A percentile compares a stretch with the other conserved stretches of the same genome.
Conservation (phyloP, 2,329 filamentous ascomycete species). For the Pseudohalonectria lignicola region DNA sequence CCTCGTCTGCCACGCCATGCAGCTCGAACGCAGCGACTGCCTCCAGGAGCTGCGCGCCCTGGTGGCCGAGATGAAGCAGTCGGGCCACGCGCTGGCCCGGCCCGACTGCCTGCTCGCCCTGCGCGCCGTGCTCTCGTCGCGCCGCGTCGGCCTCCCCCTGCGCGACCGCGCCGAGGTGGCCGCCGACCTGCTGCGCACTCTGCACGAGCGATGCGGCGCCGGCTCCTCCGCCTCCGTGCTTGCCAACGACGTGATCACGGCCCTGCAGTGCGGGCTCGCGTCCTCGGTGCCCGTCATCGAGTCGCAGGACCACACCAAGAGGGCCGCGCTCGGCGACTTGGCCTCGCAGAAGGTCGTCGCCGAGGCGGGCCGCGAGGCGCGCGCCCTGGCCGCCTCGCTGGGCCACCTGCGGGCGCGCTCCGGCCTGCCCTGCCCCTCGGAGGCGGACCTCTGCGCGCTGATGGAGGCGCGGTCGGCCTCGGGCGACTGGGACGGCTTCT, state of each 20-base stretch:
- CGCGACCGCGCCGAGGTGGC: conserved; percentile 24
- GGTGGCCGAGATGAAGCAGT: conserved; percentile 26
- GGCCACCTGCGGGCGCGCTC: conserved; percentile 32
- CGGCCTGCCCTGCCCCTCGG: conserved; percentile 23
- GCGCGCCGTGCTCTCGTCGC: conserved; percentile 21
- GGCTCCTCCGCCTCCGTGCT: conserved; percentile 28
- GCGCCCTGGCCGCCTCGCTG: conserved; percentile 22
- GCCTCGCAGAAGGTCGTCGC: neutral
- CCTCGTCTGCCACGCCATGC: conserved; percentile 9
- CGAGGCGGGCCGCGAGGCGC: conserved; percentile 12
- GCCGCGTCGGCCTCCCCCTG: conserved; percentile 4
- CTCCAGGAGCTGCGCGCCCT: conserved; percentile 14
- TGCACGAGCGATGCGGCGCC: too few species aligned
- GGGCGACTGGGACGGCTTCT: conserved; percentile 44
- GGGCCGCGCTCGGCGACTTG: conserved; percentile 19
- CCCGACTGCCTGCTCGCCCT: conserved; percentile 25
- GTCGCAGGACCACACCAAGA: conserved; percentile 10
- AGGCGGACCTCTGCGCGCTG: conserved; percentile 25
- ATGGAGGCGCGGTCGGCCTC: conserved; percentile 34
- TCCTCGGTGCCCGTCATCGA: neutral
- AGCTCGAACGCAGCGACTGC: conserved; percentile 6
- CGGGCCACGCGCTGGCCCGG: conserved; percentile 22
- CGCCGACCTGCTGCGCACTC: conserved; percentile 29
- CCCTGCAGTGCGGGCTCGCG: conserved; percentile 31
- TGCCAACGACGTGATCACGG: conserved; percentile 34